A percentile compares a stretch with the other conserved stretches of the same genome.
Evolutionary conservation across 2,329 filamentous ascomycete species (phyloP).

Genomic region (Drechmeria coniospora): DNA sequence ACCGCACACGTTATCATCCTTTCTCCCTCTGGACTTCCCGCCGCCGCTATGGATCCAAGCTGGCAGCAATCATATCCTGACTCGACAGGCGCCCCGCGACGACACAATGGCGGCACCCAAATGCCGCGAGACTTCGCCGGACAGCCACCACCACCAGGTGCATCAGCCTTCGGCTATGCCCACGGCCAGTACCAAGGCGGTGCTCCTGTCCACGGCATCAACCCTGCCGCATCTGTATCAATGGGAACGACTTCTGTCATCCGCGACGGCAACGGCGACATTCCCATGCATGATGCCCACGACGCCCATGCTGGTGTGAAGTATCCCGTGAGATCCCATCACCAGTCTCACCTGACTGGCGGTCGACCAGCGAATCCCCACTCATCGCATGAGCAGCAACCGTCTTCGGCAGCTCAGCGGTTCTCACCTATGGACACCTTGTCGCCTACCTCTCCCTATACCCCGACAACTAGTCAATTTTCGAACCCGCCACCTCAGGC

Average conservation of each 20-base stretch:
- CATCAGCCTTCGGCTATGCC: slow-evolving; percentile 33
- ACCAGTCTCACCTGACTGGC: slow-evolving; percentile 54
- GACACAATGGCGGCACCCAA: slow-evolving; percentile 40
- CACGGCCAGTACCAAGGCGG: slow-evolving; percentile 50
- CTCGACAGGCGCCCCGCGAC: slow-evolving; percentile 44
- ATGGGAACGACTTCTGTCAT: slow-evolving; percentile 35
- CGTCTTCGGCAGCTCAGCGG: slow-evolving; percentile 71
- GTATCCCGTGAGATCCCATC: slow-evolving; percentile 66
- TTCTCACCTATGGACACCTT: slow-evolving; percentile 93
- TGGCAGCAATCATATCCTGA: slow-evolving; percentile 58
- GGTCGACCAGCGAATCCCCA: slow-evolving; percentile 47
- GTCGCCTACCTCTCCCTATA: slow-evolving; percentile 67
- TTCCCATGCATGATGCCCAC: slow-evolving; percentile 71
- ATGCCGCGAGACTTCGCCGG: slow-evolving; percentile 32
- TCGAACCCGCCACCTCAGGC: slow-evolving; percentile 38
- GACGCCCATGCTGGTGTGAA: slow-evolving; percentile 78
- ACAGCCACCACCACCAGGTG: slow-evolving; percentile 15
- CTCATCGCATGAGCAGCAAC: slow-evolving; percentile 43
- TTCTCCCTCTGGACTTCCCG: slow-evolving; percentile 5
- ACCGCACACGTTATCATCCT: background rate
- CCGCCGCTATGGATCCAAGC: slow-evolving; percentile 33
- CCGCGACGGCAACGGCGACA: slow-evolving; percentile 60
- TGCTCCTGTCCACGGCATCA: slow-evolving; percentile 19
- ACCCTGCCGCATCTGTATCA: slow-evolving; percentile 39
- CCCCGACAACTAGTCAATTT: slow-evolving; percentile 45